Conservation (phyloP, 768 basidiomycete species). For the Collybiopsis luxurians region DNA sequence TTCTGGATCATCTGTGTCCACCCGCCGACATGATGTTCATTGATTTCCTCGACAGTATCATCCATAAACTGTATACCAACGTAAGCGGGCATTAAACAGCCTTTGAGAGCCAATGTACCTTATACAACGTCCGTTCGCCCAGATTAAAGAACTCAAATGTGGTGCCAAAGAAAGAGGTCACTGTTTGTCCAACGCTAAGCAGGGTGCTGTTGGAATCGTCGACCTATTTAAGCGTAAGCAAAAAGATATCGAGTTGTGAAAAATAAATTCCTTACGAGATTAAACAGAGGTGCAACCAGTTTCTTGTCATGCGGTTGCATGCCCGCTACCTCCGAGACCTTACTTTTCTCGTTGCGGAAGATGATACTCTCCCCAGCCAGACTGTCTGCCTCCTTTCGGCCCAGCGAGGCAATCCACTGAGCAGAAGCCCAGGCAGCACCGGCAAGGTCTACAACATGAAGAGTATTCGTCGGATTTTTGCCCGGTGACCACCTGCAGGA, state of each 20-base stretch:
- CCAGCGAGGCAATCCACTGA: constrained; percentile 66
- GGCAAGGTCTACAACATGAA: constrained; percentile 80
- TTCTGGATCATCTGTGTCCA: constrained; percentile 81
- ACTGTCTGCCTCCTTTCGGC: constrained; percentile 60
- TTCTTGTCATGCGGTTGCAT: constrained; percentile 54
- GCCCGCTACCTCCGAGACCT: constrained; percentile 60
- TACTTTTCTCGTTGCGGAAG: constrained; percentile 72
- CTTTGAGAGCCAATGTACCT: constrained; percentile 37
- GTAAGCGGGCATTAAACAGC: neutral
- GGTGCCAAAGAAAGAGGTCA: constrained; percentile 74
- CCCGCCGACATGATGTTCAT: constrained; percentile 76
- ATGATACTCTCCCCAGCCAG: constrained; percentile 64
- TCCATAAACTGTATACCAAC: constrained; percentile 46
- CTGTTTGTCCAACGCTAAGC: constrained; percentile 59
- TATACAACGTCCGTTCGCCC: constrained; percentile 63
- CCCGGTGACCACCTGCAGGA: constrained; percentile 72
- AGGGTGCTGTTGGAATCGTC: constrained; percentile 76
- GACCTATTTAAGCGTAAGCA: constrained; percentile 39
- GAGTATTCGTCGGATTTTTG: constrained; percentile 68
- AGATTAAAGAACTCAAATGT: constrained; percentile 79
- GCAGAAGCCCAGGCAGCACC: constrained; percentile 75
- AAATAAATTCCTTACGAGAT: constrained; percentile 50
- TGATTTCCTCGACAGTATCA: constrained; percentile 78
- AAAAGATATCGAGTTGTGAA: neutral
- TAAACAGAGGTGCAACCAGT: constrained; percentile 76